A percentile compares a stretch with the other conserved stretches of the same genome.
phyloP scores from a whole-genome alignment of 2,329 filamentous ascomycete species.

The Pyrenophora tritici-repentis region DNA sequence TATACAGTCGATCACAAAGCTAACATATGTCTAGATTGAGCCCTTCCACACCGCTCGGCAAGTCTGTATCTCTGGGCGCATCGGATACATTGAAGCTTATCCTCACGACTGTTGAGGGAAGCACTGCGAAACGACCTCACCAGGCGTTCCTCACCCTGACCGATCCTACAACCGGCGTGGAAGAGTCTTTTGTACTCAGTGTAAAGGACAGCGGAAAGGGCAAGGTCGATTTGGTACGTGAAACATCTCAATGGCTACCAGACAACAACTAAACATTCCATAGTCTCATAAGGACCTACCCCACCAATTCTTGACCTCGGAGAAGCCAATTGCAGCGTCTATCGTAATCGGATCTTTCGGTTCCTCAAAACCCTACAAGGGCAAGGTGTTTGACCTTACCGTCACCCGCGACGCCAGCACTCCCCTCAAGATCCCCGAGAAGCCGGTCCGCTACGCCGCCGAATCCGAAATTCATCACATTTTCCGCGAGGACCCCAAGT shows the following conservation, averaged over 20 bases:
- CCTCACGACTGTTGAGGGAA: slow-evolving; percentile 79
- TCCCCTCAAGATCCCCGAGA: slow-evolving; percentile 64
- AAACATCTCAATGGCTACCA: slow-evolving; percentile 6
- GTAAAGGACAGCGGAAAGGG: slow-evolving; percentile 89
- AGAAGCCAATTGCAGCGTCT: slow-evolving; percentile 74
- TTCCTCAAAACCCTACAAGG: slow-evolving; percentile 68
- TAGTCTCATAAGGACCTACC: slow-evolving; percentile 91
- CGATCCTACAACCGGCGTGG: slow-evolving; percentile 75
- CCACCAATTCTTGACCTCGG: slow-evolving; percentile 72
- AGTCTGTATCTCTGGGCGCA: slow-evolving; percentile 67
- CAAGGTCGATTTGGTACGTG: slow-evolving; percentile 77
- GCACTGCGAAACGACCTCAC: slow-evolving; percentile 81
- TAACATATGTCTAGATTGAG: slow-evolving; percentile 43
- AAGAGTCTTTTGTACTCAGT: slow-evolving; percentile 82
- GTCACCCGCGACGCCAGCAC: slow-evolving; percentile 67
- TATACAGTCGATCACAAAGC: background rate
- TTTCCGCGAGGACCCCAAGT: slow-evolving; percentile 80
- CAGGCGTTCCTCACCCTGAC: slow-evolving; percentile 88
- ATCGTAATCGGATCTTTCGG: slow-evolving; percentile 89
- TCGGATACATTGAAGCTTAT: slow-evolving; percentile 79
- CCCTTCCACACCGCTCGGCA: slow-evolving; percentile 63
- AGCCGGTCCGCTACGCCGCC: slow-evolving; percentile 81
- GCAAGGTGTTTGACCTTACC: slow-evolving; percentile 73
- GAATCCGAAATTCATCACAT: slow-evolving; percentile 86
- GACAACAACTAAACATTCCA: slow-evolving; percentile 31